Evolutionary conservation across 805 yeast genomes (phyloP).

Genomic region (Clavispora carvajalis): DNA sequence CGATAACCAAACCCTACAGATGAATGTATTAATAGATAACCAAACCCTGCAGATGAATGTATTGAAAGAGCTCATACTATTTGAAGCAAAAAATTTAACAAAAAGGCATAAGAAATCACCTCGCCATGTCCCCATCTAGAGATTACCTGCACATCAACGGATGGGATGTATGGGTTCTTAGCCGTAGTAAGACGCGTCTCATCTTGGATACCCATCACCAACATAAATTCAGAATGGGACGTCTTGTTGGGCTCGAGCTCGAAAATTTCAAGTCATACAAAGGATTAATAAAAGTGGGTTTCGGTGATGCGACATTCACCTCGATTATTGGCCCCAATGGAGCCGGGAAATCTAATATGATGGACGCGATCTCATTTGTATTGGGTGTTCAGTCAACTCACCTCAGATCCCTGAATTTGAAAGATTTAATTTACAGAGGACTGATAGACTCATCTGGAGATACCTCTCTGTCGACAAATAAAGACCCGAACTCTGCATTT

Average conservation of each 20-base stretch:
- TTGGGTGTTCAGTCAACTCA: conserved; percentile 76
- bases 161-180: no score
- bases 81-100: no score
- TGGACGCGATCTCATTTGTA: conserved; percentile 96
- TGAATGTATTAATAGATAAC: no score
- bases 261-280: conserved; percentile 87
- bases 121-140: no score
- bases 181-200: no score
- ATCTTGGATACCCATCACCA: background rate
- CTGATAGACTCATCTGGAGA: conserved; percentile 16
- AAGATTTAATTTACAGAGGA: conserved; percentile 81
- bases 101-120: no score
- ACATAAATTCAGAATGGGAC: conserved; percentile 55
- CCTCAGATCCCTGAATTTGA: conserved; percentile 66
- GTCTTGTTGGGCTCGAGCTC: conserved; percentile 71
- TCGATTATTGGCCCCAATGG: conserved; percentile 98
- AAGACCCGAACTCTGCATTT: conserved; percentile 53
- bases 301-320: conserved; percentile 79
- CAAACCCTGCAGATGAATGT: no score
- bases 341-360: conserved; percentile 93
- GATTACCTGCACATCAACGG: no score
- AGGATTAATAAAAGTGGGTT: conserved; percentile 71
- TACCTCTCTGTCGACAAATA: conserved; percentile 9
- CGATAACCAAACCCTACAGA: no score
- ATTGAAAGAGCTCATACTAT: no score